Evolutionary conservation across 1,139 yeast genomes (phyloP).

Genomic region (Yamadazyma pseudoaaseri): DNA sequence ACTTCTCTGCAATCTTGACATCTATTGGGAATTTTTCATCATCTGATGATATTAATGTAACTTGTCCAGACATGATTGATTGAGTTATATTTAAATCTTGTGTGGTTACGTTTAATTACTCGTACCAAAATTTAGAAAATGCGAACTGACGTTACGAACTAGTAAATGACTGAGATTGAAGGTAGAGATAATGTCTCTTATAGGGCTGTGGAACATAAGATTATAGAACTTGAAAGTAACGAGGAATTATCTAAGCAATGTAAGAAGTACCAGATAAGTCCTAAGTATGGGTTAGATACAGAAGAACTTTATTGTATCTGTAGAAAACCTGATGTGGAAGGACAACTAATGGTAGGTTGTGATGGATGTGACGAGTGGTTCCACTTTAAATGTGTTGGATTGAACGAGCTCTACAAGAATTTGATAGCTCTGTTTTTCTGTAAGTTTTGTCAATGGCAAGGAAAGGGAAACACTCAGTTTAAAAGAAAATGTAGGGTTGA

Average conservation of each 20-base stretch:
- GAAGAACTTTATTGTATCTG: conserved; percentile 80
- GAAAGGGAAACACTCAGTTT: conserved; percentile 54
- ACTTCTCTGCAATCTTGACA: conserved; percentile 84
- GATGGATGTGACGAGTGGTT: conserved; percentile 97
- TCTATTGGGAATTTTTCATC: conserved; percentile 75
- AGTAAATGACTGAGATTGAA: background rate
- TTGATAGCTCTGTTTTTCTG: conserved; percentile 71
- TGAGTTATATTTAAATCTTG: background rate
- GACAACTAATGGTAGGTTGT: conserved; percentile 84
- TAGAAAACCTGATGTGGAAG: conserved; percentile 73
- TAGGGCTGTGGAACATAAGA: conserved; percentile 7
- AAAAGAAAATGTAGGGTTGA: conserved; percentile 70
- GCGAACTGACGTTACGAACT: background rate
- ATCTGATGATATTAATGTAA: conserved; percentile 69
- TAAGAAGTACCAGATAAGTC: conserved; percentile 40
- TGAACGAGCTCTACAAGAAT: conserved; percentile 52
- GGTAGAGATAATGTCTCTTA: conserved; percentile 4
- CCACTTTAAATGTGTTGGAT: conserved; percentile 75
- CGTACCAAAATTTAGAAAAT: no score
- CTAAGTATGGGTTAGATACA: conserved; percentile 46
- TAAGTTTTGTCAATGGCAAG: conserved; percentile 64
- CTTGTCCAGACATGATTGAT: conserved; percentile 42
- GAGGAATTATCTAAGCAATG: conserved; percentile 48
- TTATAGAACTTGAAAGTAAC: conserved; percentile 19
- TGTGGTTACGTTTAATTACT: no score